Evolutionary conservation across 805 yeast genomes (phyloP).

Genomic region (Ogataea parapolymorpha): DNA sequence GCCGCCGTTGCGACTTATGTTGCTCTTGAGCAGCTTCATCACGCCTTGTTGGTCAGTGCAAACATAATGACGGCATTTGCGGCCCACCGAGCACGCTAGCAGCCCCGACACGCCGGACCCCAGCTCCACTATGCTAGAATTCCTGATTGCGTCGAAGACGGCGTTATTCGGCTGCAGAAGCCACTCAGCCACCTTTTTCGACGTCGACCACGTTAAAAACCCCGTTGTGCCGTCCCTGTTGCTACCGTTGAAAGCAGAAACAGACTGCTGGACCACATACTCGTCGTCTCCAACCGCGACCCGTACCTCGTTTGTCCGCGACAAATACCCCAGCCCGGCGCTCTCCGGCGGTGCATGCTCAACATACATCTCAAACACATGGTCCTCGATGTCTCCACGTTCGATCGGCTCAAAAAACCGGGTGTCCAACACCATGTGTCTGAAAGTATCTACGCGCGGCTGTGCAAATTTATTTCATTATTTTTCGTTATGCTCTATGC

Average conservation of each 20-base stretch:
- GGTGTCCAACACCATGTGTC: constrained; percentile 1
- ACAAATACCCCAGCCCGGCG: constrained; percentile 25
- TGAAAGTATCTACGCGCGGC: neutral
- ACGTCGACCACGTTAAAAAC: constrained; percentile 57
- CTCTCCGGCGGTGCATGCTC: constrained; percentile 13
- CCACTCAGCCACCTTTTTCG: constrained; percentile 54
- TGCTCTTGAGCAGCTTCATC: constrained; percentile 45
- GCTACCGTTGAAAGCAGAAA: constrained; percentile 32
- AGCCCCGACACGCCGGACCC: constrained; percentile 64
- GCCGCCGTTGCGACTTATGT: constrained; percentile 40
- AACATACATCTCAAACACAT: constrained; percentile 28
- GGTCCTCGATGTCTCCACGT: constrained; percentile 23
- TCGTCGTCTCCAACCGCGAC: constrained; percentile 19
- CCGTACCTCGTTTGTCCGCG: constrained; percentile 15
- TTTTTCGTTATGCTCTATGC: constrained; percentile 3
- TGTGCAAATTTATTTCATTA: neutral
- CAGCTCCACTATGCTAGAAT: constrained; percentile 45
- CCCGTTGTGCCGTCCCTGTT: constrained; percentile 52
- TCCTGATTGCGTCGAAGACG: constrained; percentile 18
- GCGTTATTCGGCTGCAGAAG: constrained; percentile 33
- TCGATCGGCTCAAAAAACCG: constrained; percentile 4
- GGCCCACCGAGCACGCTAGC: constrained; percentile 39
- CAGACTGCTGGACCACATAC: constrained; percentile 33
- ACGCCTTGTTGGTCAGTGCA: constrained; percentile 60
- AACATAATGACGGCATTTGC: constrained; percentile 37